A percentile compares a stretch with the other conserved stretches of the same genome.
phyloP scores from a whole-genome alignment of 1,284 basidiomycete genomes.

The Stereum hirsutum region DNA sequence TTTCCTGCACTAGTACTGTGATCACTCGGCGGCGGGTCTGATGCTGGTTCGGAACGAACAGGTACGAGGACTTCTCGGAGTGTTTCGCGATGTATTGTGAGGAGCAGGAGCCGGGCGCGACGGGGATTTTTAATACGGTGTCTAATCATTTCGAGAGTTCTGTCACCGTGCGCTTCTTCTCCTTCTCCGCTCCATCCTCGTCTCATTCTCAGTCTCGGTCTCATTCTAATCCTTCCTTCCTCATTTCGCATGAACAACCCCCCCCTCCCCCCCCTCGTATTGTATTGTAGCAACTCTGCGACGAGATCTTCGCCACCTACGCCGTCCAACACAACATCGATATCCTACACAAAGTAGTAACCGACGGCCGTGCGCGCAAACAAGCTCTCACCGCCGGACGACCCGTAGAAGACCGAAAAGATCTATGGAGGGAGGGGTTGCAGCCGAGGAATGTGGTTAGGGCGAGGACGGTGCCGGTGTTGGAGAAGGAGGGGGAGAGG shows the following conservation, averaged over 20 bases:
- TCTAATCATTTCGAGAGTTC: constrained; percentile 60
- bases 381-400: constrained; percentile 31
- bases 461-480: constrained; percentile 49
- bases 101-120: constrained; percentile 61
- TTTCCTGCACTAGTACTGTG: neutral
- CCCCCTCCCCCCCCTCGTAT: too few relatives aligned
- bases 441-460: constrained; percentile 50
- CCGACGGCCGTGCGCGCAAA: constrained; percentile 59
- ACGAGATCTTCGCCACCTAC: constrained; percentile 55
- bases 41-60: too few relatives aligned
- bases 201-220: constrained; percentile 3
- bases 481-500: constrained; percentile 44
- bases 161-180: constrained; percentile 37
- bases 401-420: constrained; percentile 32
- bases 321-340: constrained; percentile 60
- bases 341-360: constrained; percentile 55
- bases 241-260: too few relatives aligned
- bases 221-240: too few relatives aligned
- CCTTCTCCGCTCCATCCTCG: neutral
- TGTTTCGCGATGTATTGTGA: constrained; percentile 70
- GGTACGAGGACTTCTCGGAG: constrained; percentile 69
- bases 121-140: constrained; percentile 56
- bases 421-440: constrained; percentile 53
- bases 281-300: constrained; percentile 29
- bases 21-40: too few relatives aligned